Base-by-base conservation (phyloP, 2,329 filamentous ascomycete species). In the Fusarium sp. region DNA sequence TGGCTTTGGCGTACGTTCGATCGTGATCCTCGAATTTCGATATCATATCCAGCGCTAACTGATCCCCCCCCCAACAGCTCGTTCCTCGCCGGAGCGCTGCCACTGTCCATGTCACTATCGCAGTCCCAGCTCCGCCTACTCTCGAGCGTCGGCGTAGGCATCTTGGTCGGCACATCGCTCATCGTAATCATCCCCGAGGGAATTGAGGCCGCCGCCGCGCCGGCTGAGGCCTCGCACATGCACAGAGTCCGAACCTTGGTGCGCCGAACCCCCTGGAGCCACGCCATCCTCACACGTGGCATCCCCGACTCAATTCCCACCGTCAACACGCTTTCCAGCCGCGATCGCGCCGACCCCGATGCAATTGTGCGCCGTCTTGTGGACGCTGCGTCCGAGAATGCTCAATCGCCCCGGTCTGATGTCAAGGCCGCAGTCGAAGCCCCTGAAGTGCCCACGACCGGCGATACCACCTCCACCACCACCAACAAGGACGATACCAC, bases 151-250 rank as follows among this genome's bases (percentile, higher is more conserved):
- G 96, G 96, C 62, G 94, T 98, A 82, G 96, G 96, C 52, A 93
- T 99, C 61, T 87, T 99, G 10, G 95, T 99, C 18, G 96, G 96
- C 38, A 98, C 96, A 31, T 96, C 96, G 2, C 89, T 99, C 74
- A 96, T 98, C 74, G 95, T 99, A 35, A 98, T 99, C 80, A 98
- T 99, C 78, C 96, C 96, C 1, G 96, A 99, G 83, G 96, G 96
- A 40, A 92, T 98, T 69, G 95, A 98, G 81, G 96, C 96, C 4
- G 89, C 98, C 66, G 94, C 96, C 76, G 91, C 88, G 16, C 85
- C 88, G 4, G 82, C 84, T 3, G 81, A 85, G 66, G 76, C 81
- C 8, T 72, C 81, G 11, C 84, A 86, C 56, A 76, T 82, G 60
- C 84, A 84, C 75, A 80, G 80, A 65, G 72, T 80, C 18, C 76